Evolutionary conservation across 2,329 filamentous ascomycete genomes (phyloP), one percentile per base, ranked within the genome.

Genomic region (Fusarium sp.): DNA sequence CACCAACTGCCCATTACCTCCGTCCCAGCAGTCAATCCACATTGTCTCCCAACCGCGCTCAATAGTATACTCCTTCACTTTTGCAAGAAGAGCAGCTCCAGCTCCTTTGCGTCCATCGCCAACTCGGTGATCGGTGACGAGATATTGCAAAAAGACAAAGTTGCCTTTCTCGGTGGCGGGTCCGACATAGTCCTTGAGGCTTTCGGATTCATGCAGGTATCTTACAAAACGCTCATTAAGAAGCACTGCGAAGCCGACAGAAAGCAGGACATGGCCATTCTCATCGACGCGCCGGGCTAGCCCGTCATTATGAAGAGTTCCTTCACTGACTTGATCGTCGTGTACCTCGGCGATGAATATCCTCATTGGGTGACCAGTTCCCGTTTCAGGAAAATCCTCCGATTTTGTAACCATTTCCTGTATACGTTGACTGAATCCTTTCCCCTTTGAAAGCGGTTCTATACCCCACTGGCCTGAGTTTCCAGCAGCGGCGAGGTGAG

Each of bases 381-480:
- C 68, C 5, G 57, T 67, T n/a, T 36, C 29, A 44, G 50, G 61
- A 56, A 72, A 74, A 12, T 31, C 48, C 50, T 71, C 61, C 25
- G 72, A 75, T 31, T 67, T 49, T 4, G 19, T 36, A 19, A 73
- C 45, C 25, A 62, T 51, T 32, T 71, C 58, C 36, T 51, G 42
- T 25, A 62, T 70, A 11, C 61, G 58, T 12, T 70, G 58, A 4
- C 48, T 7, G 19, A 72, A 72, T 12, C 58, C 66, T 24, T 70
- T 42, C 31, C 62, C 68, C 8, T 51, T 50, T 6, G 68, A 71
- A 35, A 74, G 70, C 19, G 58, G 72, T 54, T 61, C 44, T 15
- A 57, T 43, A 7, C 71, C 71, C 71, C 73, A 74, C 68, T 72
- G 72, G n/a, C 44, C 67, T 43, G 53, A 63, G 42, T 67, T 73